Conservation (phyloP, 1,139 yeast genomes). For the Zygoascus hellenicus region DNA sequence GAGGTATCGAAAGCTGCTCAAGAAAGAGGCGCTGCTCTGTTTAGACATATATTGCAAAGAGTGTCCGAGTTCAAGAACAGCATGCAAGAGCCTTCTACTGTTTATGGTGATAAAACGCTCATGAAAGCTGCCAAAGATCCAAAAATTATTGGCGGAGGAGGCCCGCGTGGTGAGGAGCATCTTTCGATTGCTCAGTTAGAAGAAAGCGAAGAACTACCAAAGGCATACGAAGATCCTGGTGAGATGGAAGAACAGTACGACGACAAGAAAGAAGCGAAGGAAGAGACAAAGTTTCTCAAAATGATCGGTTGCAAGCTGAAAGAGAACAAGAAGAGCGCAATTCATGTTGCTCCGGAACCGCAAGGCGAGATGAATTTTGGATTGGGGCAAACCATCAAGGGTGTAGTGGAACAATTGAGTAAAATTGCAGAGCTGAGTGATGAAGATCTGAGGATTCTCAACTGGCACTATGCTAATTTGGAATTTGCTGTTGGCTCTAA, state of each 20-base stretch:
- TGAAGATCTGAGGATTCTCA: slow-evolving; percentile 34
- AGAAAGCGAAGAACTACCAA: slow-evolving; percentile 29
- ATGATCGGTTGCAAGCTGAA: slow-evolving; percentile 29
- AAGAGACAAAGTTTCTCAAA: slow-evolving; percentile 30
- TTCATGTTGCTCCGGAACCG: slow-evolving; percentile 36
- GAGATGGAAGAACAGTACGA: slow-evolving; percentile 21
- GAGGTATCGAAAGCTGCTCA: slow-evolving; percentile 29
- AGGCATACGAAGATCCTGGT: slow-evolving; percentile 32
- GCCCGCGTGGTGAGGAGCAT: slow-evolving; percentile 19
- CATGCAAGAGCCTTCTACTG: slow-evolving; percentile 32
- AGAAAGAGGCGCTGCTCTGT: slow-evolving; percentile 33
- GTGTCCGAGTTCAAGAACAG: slow-evolving; percentile 34
- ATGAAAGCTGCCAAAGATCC: slow-evolving; percentile 37
- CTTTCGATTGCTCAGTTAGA: slow-evolving; percentile 34
- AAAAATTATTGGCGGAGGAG: slow-evolving; percentile 21
- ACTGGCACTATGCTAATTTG: slow-evolving; percentile 41
- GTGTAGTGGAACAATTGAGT: slow-evolving; percentile 31
- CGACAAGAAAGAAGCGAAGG: slow-evolving; percentile 23
- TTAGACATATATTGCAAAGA: slow-evolving; percentile 35
- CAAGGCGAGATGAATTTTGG: slow-evolving; percentile 34
- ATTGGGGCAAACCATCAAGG: slow-evolving; percentile 36
- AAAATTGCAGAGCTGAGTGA: slow-evolving; percentile 32
- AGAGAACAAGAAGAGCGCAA: slow-evolving; percentile 16
- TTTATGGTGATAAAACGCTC: slow-evolving; percentile 36
- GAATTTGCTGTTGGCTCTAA: slow-evolving; percentile 38